These are phyloP conservation scores for Fraxinus velutina DNA, from an alignment of 305 asterid genomes.

Conservation along the genomic window DNA sequence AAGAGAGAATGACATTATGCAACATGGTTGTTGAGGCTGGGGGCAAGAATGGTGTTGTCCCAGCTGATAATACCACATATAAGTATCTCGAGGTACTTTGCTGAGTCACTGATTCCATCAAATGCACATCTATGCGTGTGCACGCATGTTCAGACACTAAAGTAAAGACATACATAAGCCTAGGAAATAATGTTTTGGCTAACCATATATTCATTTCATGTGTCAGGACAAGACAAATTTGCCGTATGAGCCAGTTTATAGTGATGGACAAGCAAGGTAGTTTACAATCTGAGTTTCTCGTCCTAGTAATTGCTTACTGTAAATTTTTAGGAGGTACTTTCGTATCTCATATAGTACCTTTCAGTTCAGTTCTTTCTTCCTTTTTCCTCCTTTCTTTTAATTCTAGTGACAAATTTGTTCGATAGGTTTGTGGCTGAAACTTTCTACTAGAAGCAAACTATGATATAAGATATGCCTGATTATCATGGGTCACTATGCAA, in stretches of 20 bases:
- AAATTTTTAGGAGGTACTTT: neutral
- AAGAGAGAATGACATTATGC: constrained; percentile 98
- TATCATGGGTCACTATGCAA: neutral
- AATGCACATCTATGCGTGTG: neutral
- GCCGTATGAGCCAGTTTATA: constrained; percentile 78
- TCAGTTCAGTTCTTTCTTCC: neutral
- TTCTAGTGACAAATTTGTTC: neutral
- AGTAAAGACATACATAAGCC: neutral
- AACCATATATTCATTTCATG: constrained; percentile 4
- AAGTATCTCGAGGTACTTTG: constrained; percentile 76
- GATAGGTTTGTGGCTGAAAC: neutral
- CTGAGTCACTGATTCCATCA: neutral
- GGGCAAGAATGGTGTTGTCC: constrained; percentile 90
- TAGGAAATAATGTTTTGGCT: neutral
- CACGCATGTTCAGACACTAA: neutral
- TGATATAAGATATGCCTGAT: neutral
- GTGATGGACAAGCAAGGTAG: constrained; percentile 92
- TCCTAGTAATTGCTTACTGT: neutral
- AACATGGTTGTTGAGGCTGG: constrained; percentile 98
- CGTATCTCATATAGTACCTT: neutral
- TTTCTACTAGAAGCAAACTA: neutral
- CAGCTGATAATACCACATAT: constrained; percentile 86
- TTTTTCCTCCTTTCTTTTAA: neutral
- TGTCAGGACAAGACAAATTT: constrained; percentile 76
- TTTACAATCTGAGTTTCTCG: neutral